Evolutionary conservation across 148 eudicot genomes (phyloP).

Genomic region (Fagopyrum tataricum): DNA sequence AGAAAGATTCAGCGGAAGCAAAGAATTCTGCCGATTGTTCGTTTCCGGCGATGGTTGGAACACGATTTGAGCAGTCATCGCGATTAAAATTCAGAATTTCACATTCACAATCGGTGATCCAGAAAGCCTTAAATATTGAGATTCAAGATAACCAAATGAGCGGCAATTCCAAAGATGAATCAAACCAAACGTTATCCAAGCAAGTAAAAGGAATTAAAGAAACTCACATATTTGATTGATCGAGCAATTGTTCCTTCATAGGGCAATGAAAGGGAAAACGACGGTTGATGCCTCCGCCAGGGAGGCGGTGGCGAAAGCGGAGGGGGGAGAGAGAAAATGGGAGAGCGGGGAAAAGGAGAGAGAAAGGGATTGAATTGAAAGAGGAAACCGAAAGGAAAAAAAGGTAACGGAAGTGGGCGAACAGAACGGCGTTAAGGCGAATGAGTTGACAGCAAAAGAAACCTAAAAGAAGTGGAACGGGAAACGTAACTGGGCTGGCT

Average conservation of each 20-base stretch:
- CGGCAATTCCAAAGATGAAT: background rate
- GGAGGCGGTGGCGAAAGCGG: background rate
- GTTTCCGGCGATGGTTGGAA: background rate
- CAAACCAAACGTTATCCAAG: background rate
- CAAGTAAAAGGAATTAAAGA: background rate
- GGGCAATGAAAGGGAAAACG: conserved; percentile 1
- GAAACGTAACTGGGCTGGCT: background rate
- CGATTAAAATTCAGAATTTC: background rate
- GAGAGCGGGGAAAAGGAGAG: background rate
- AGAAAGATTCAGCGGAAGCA: background rate
- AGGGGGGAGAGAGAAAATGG: background rate
- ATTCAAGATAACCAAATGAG: background rate
- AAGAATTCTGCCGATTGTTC: background rate
- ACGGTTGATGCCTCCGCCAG: background rate
- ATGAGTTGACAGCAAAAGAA: conserved; percentile 4
- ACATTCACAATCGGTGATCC: background rate
- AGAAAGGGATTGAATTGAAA: background rate
- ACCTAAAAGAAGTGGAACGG: background rate
- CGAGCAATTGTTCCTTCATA: background rate
- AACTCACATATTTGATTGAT: background rate
- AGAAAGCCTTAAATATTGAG: background rate
- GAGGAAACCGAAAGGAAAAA: conserved; percentile 4
- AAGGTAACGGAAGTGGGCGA: background rate
- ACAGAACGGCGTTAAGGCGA: background rate
- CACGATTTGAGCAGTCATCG: background rate